These are phyloP conservation scores for Quercus gilva DNA, from an alignment of 306 rosid genomes.

Conservation along the genomic window DNA sequence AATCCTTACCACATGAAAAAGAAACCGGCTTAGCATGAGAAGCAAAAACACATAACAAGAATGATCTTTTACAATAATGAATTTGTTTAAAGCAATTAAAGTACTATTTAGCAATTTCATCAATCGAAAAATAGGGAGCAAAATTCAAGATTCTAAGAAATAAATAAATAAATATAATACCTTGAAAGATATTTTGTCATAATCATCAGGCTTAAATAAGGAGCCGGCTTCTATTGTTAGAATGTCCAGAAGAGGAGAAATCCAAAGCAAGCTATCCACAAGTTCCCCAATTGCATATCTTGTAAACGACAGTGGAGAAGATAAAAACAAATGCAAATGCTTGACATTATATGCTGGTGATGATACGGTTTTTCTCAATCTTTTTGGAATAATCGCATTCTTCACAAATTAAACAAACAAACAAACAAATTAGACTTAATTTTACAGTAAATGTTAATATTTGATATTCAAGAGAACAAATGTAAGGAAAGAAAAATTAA, in stretches of 20 bases:
- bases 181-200: background rate
- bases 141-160: background rate
- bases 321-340: background rate
- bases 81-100: background rate
- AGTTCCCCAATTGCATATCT: constrained; percentile 1
- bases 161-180: background rate
- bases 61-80: too few species aligned
- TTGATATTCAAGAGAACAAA: background rate
- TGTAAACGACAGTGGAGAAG: background rate
- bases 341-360: constrained; percentile 13
- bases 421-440: background rate
- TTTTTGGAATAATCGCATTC: background rate
- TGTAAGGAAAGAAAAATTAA: background rate
- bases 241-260: constrained; percentile 4
- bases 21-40: too few species aligned
- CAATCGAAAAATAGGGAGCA: background rate
- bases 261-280: constrained; percentile 16
- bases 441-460: too few species aligned
- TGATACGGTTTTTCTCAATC: constrained; percentile 5
- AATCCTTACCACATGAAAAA: too few species aligned
- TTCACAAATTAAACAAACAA: background rate
- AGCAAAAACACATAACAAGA: too few species aligned
- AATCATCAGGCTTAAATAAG: too few species aligned
- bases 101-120: background rate
- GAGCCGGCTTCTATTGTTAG: constrained; percentile 2